Evolutionary conservation across 768 basidiomycete species (phyloP), one percentile per base, ranked within the genome.

Genomic region (Kwoniella pini): DNA sequence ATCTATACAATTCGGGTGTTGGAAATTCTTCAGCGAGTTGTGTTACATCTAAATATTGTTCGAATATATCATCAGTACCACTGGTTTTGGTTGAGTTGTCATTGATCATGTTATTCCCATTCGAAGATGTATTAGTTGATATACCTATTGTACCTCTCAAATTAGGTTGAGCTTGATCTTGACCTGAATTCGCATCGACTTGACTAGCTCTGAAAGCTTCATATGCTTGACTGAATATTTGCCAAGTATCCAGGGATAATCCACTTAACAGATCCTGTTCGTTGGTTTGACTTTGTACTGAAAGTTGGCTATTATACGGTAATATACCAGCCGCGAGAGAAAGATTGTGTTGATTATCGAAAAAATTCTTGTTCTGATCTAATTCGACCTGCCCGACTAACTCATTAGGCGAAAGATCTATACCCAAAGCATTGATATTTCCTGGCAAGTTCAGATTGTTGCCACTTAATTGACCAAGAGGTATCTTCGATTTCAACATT

Each of bases 1-100:
- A 13, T 19, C 26, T 24, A 54, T 40, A 24, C 12, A 71, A 57
- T 39, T 71, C 70, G 17, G 70, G 70, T 4, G 70, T 71, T 3
- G 67, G 64, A 7, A 66, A 40, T 21, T 52, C 64, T 15, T 58
- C 65, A n/a, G 54, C 42, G 6, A 65, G 30, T 22, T 68, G 62
- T 5, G 62, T 33, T 0, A 52, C 39, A 38, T 71, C 70, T 39
- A 72, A 51, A 46, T 54, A 72, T 28, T 72, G 60, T 15, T 56
- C 62, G 48, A 72, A 72, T 9, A 72, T 48, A 12, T 68, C 70
- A 13, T 63, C 55, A 40, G 22, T 42, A 24, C 52, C 52, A 38
- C 40, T 42, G 40, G 40, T 19, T 6, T 7, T 13, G 28, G 22
- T 22, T 5, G 24, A 10, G 24, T 48, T 27, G 46, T 48, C 11